Conservation (phyloP, 164 flowering plant species). For the Annona squamosa region DNA sequence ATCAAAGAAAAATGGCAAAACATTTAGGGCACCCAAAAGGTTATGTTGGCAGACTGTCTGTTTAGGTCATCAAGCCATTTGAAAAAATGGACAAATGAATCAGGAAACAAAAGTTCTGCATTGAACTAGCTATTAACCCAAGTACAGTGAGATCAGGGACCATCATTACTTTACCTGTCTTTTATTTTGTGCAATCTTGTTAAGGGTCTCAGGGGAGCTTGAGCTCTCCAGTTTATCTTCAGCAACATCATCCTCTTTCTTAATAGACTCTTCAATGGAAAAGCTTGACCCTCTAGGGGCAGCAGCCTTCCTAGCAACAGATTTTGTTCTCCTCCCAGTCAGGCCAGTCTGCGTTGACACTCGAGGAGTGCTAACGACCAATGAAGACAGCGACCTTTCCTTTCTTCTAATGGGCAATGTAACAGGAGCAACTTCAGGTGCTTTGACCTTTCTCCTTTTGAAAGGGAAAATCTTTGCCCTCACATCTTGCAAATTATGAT, state of each 20-base stretch:
- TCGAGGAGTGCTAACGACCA: conserved; percentile 36
- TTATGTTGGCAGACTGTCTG: background rate
- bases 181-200: conserved; percentile 35
- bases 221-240: conserved; percentile 49
- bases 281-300: conserved; percentile 46
- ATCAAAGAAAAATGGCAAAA: background rate
- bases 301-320: conserved; percentile 50
- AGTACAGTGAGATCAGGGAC: background rate
- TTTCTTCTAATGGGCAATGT: conserved; percentile 68
- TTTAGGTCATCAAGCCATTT: background rate
- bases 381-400: conserved; percentile 50
- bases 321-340: conserved; percentile 80
- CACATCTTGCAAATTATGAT: conserved; percentile 83
- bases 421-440: conserved; percentile 53
- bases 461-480: conserved; percentile 77
- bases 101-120: background rate
- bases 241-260: conserved; percentile 44
- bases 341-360: conserved; percentile 53
- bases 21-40: background rate
- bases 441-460: conserved; percentile 47
- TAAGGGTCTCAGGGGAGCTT: conserved; percentile 55
- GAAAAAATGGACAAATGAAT: background rate
- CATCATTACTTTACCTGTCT: conserved; percentile 44
- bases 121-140: background rate
- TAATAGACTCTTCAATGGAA: conserved; percentile 35